These are phyloP conservation scores for Barnettozyma siamensis DNA, from an alignment of 805 yeast species.

Conservation along the genomic window DNA sequence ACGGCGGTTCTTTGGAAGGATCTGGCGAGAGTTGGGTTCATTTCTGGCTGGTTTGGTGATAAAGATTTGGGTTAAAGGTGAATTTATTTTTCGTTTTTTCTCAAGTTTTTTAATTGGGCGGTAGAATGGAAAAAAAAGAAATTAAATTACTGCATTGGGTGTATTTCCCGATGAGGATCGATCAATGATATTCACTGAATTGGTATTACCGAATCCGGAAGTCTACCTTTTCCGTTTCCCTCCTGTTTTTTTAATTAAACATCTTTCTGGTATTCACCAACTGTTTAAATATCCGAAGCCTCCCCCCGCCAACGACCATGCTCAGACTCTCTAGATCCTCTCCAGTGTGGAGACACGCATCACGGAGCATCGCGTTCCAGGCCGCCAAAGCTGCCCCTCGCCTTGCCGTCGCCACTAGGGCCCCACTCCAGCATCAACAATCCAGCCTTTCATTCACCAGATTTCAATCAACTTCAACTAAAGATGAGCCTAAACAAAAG, in stretches of 20 bases:
- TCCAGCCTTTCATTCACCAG: constrained; percentile 5
- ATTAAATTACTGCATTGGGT: no score
- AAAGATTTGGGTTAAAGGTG: background rate
- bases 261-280: no score
- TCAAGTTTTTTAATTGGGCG: background rate
- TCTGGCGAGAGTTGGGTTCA: constrained; percentile 25
- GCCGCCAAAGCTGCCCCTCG: background rate
- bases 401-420: background rate
- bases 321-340: constrained; percentile 4
- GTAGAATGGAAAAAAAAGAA: no score
- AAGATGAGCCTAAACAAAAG: constrained; percentile 10
- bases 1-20: constrained; percentile 22
- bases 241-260: background rate
- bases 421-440: no score
- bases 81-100: constrained; percentile 3
- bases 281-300: background rate
- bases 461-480: constrained; percentile 10
- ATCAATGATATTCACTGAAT: no score
- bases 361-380: background rate
- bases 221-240: background rate
- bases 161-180: no score
- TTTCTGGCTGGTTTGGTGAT: constrained; percentile 1
- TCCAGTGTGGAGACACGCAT: background rate
- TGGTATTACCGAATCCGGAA: constrained; percentile 7
- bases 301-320: background rate